A percentile compares a stretch with the other conserved stretches of the same genome.
These are phyloP conservation scores for Kluyveromyces lactis DNA, from an alignment of 805 yeast species.

Conservation along the genomic window DNA sequence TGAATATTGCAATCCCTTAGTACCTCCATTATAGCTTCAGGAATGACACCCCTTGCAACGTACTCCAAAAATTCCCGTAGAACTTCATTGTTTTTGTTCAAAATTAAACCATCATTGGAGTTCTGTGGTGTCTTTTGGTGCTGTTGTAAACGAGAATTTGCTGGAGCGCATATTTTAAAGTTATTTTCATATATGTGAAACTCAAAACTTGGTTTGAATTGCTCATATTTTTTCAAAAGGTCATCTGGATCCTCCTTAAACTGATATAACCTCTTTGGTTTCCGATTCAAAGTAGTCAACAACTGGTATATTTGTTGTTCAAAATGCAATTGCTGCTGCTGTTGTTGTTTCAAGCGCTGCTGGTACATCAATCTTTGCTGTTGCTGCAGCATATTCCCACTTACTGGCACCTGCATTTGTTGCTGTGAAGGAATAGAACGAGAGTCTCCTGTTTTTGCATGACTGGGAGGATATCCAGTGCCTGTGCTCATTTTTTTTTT, in stretches of 20 bases:
- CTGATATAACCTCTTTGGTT: slow-evolving; percentile 40
- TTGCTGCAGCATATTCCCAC: slow-evolving; percentile 20
- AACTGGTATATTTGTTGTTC: slow-evolving; percentile 35
- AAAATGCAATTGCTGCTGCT: slow-evolving; percentile 34
- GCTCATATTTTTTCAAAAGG: slow-evolving; percentile 66
- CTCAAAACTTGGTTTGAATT: slow-evolving; percentile 71
- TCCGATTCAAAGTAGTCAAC: slow-evolving; percentile 27
- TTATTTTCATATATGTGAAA: slow-evolving; percentile 90
- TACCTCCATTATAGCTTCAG: slow-evolving; percentile 83
- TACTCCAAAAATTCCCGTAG: slow-evolving; percentile 72
- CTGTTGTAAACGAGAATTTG: slow-evolving; percentile 26
- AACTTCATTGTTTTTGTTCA: slow-evolving; percentile 62
- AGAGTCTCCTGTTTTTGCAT: background rate
- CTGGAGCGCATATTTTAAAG: slow-evolving; percentile 79
- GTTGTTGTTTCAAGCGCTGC: slow-evolving; percentile 28
- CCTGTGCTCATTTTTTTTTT: background rate
- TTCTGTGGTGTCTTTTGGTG: slow-evolving; percentile 30
- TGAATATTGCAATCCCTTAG: slow-evolving; percentile 77
- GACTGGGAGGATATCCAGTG: background rate
- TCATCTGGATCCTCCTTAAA: slow-evolving; percentile 68
- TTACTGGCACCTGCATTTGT: slow-evolving; percentile 12
- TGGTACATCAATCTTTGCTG: slow-evolving; percentile 29
- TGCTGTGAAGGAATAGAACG: slow-evolving; percentile 9
- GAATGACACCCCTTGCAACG: slow-evolving; percentile 75
- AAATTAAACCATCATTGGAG: slow-evolving; percentile 63